Conservation (phyloP, 345 rosid genomes). For the Arabis alpina region DNA sequence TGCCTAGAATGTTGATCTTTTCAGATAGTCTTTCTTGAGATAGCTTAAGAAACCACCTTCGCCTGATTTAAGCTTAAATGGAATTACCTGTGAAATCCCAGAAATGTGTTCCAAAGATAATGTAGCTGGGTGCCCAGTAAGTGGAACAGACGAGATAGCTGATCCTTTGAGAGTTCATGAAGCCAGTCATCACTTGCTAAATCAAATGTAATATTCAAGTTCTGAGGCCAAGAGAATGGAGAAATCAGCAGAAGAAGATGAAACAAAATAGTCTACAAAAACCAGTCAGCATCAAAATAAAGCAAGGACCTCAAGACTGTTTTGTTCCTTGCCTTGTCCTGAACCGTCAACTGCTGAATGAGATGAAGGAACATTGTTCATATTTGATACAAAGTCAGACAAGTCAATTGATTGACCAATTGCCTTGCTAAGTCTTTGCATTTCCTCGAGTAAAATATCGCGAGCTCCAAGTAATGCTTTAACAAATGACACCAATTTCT, state of each 20-base stretch:
- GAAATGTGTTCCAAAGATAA: slow-evolving; percentile 76
- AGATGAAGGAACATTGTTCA: slow-evolving; percentile 52
- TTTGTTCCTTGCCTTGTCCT: slow-evolving; percentile 66
- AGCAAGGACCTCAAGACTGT: slow-evolving; percentile 79
- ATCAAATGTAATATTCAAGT: slow-evolving; percentile 47
- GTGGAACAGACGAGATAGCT: slow-evolving; percentile 54
- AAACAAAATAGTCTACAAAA: slow-evolving; percentile 9
- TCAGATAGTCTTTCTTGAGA: background rate
- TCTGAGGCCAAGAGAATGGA: slow-evolving; percentile 52
- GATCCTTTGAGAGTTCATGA: slow-evolving; percentile 54
- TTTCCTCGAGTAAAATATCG: slow-evolving; percentile 62
- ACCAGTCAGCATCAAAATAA: slow-evolving; percentile 39
- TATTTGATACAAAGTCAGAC: slow-evolving; percentile 56
- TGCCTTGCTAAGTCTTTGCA: slow-evolving; percentile 67
- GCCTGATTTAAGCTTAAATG: background rate
- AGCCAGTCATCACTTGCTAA: slow-evolving; percentile 51
- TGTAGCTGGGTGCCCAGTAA: slow-evolving; percentile 67
- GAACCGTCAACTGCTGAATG: slow-evolving; percentile 50
- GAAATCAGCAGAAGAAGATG: slow-evolving; percentile 14
- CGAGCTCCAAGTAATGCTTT: slow-evolving; percentile 77
- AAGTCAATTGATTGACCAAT: slow-evolving; percentile 57
- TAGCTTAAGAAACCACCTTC: slow-evolving; percentile 6
- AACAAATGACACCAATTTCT: slow-evolving; percentile 54
- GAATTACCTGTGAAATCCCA: slow-evolving; percentile 84
- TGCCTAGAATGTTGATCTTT: slow-evolving; percentile 14